Conservation (phyloP, 331 rosid species). For the Malus hybrid region DNA sequence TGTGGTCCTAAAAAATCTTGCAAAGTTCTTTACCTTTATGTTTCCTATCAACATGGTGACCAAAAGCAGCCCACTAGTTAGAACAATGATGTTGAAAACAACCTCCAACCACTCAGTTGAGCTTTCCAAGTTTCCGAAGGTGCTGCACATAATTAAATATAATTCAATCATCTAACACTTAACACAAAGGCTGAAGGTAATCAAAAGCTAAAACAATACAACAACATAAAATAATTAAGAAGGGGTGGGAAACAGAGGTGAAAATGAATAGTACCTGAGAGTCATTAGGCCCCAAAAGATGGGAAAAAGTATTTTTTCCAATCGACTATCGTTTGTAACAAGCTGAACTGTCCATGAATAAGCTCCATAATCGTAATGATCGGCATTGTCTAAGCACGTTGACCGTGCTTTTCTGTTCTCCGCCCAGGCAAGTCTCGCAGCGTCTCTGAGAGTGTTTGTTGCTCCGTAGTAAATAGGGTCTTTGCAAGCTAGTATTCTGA, state of each 20-base stretch:
- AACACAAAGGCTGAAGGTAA: too few species aligned
- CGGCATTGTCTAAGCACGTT: constrained; percentile 47
- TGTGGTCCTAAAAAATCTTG: not conserved
- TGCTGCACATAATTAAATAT: constrained; percentile 36
- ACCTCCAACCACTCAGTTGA: constrained; percentile 87
- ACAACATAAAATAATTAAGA: too few species aligned
- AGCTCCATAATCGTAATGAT: constrained; percentile 68
- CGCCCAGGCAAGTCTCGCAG: constrained; percentile 55
- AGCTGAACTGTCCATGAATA: constrained; percentile 87
- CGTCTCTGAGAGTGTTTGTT: constrained; percentile 28
- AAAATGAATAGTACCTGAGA: constrained; percentile 40
- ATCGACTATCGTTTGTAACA: constrained; percentile 57
- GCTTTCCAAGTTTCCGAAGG: constrained; percentile 86
- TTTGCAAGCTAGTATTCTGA: constrained; percentile 50
- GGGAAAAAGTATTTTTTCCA: constrained; percentile 84
- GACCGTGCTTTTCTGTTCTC: constrained; percentile 56
- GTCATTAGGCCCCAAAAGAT: constrained; percentile 98
- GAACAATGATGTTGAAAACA: constrained; percentile 78
- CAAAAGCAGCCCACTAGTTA: constrained; percentile 79
- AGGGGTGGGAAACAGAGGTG: too few species aligned
- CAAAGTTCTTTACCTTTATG: constrained; percentile 55
- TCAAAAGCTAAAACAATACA: too few species aligned
- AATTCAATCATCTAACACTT: too few species aligned
- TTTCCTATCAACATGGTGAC: constrained; percentile 97
- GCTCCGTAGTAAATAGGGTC: constrained; percentile 61